Conservation (phyloP, 257 asterid species). For the Cynanchum wilfordii region DNA sequence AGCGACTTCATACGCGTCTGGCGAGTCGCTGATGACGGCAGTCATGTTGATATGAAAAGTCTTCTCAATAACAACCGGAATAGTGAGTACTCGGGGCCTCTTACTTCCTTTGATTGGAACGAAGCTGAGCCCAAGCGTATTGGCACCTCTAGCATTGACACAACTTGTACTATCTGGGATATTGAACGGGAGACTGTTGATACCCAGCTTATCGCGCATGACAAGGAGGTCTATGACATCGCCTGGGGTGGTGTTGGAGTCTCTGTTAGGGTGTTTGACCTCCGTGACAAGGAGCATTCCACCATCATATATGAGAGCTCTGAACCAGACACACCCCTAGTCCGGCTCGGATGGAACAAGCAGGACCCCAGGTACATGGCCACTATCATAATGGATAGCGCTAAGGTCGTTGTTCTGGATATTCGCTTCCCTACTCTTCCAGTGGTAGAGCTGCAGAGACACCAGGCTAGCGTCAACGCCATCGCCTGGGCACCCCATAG, state of each 20-base stretch:
- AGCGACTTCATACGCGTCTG: slow-evolving; percentile 89
- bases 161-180: slow-evolving; percentile 96
- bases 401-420: slow-evolving; percentile 89
- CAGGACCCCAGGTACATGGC: slow-evolving; percentile 99
- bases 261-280: slow-evolving; percentile 93
- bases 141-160: slow-evolving; percentile 91
- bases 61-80: slow-evolving; percentile 66
- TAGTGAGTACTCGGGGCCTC: slow-evolving; percentile 83
- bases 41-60: slow-evolving; percentile 67
- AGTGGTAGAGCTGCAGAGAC: slow-evolving; percentile 92
- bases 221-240: slow-evolving; percentile 95
- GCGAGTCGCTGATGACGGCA: slow-evolving; percentile 51
- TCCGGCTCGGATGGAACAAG: slow-evolving; percentile 92
- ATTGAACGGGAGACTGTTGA: slow-evolving; percentile 91
- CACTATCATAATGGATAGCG: slow-evolving; percentile 86
- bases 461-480: slow-evolving; percentile 94
- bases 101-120: slow-evolving; percentile 96
- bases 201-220: slow-evolving; percentile 94
- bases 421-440: slow-evolving; percentile 88
- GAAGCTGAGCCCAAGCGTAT: slow-evolving; percentile 93
- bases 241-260: slow-evolving; percentile 99
- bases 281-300: slow-evolving; percentile 94
- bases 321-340: slow-evolving; percentile 88
- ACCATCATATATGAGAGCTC: slow-evolving; percentile 94
- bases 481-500: slow-evolving; percentile 99